A percentile compares a stretch with the other conserved stretches of the same genome.
Conservation (phyloP, 179 eudicot species). For the Gypsophila paniculata region DNA sequence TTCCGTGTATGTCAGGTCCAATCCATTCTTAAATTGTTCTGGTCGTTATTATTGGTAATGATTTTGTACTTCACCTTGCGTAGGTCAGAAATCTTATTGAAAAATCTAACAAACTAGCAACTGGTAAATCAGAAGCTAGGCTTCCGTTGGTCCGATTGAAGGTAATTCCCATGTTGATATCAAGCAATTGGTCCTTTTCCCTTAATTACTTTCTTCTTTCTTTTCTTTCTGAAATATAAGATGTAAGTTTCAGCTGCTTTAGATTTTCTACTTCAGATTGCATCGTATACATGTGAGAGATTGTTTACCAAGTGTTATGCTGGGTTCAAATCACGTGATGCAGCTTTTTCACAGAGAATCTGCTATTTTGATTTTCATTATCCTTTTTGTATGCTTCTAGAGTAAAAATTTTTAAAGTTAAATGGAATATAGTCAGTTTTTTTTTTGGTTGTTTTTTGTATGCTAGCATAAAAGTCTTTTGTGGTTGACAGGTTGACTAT, state of each 20-base stretch:
- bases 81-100: conserved; percentile 85
- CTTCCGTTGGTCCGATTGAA: conserved; percentile 93
- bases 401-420: too few species aligned
- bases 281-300: too few species aligned
- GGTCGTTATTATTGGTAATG: conserved; percentile 1
- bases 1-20: conserved; percentile 3
- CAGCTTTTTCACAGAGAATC: too few species aligned
- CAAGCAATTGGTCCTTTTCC: background rate
- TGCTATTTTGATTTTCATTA: too few species aligned
- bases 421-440: background rate
- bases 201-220: background rate
- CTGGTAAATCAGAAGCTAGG: conserved; percentile 45
- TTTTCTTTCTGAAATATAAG: background rate
- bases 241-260: background rate
- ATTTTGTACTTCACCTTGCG: conserved; percentile 22
- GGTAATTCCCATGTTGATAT: conserved; percentile 35
- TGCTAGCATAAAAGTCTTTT: conserved; percentile 8
- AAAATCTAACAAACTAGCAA: conserved; percentile 49
- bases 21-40: background rate
- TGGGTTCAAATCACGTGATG: too few species aligned
- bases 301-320: too few species aligned
- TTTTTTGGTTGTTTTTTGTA: background rate
- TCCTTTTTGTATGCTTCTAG: too few species aligned
- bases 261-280: too few species aligned
- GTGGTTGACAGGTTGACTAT: conserved; percentile 75